Conservation (phyloP, 768 basidiomycete genomes). For the Suillus americanus region DNA sequence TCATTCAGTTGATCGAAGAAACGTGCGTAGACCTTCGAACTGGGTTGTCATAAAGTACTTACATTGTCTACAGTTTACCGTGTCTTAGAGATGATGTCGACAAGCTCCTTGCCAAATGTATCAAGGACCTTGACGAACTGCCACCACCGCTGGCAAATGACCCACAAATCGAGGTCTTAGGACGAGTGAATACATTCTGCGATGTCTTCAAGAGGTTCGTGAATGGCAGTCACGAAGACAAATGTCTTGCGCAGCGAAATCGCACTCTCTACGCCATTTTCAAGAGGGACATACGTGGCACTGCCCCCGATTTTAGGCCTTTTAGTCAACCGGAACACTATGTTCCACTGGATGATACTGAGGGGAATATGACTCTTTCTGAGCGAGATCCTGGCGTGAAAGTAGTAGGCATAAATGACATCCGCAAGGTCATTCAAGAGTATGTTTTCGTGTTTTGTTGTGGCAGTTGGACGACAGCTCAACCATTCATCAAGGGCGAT, state of each 20-base stretch:
- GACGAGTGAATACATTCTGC: slow-evolving; percentile 46
- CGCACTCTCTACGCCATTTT: slow-evolving; percentile 33
- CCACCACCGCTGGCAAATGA: slow-evolving; percentile 40
- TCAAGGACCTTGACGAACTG: slow-evolving; percentile 35
- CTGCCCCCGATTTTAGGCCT: slow-evolving; percentile 43
- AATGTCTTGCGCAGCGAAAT: slow-evolving; percentile 37
- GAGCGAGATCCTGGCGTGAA: slow-evolving; percentile 5
- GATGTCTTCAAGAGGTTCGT: slow-evolving; percentile 34
- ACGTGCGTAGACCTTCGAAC: slow-evolving; percentile 39
- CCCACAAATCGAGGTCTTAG: slow-evolving; percentile 45
- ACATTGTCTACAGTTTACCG: slow-evolving; percentile 42
- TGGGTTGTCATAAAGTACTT: slow-evolving; percentile 4
- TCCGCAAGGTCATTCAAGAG: slow-evolving; percentile 36
- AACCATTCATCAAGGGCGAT: slow-evolving; percentile 28
- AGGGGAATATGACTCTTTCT: slow-evolving; percentile 1
- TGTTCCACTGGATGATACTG: slow-evolving; percentile 11
- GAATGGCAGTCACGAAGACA: slow-evolving; percentile 32
- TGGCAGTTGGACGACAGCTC: not conserved
- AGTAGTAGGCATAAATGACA: slow-evolving; percentile 31
- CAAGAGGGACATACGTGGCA: slow-evolving; percentile 34
- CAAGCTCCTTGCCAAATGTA: slow-evolving; percentile 36
- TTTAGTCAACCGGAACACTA: slow-evolving; percentile 18
- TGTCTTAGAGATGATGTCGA: slow-evolving; percentile 40
- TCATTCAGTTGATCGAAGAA: slow-evolving; percentile 51
- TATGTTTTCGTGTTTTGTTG: slow-evolving; percentile 17